Percentiles rank a stretch among this genome's conserved stretches.
Evolutionary conservation across 2,329 filamentous ascomycete species (phyloP).

Genomic region (Claviceps sorghi): DNA sequence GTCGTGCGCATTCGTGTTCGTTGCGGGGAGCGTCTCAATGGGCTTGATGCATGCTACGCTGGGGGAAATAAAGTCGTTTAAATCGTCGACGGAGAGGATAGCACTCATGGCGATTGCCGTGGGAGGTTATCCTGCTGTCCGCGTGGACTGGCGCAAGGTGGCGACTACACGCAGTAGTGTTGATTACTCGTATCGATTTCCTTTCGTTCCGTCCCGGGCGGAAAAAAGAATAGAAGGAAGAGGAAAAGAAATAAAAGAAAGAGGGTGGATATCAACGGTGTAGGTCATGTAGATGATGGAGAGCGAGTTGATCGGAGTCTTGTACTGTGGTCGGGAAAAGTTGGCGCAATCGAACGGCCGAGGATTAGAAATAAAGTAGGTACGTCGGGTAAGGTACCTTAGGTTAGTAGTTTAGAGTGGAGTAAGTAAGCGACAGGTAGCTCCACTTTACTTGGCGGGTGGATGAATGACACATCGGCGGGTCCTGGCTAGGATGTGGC

Average conservation of each 20-base stretch:
- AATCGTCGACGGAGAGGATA: constrained; percentile 88
- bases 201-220: no score
- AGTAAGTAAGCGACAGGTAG: neutral
- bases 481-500: neutral
- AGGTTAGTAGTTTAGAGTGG: neutral
- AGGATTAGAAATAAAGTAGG: neutral
- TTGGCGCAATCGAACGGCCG: neutral
- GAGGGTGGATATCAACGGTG: no score
- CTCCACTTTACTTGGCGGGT: neutral
- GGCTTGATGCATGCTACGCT: constrained; percentile 98
- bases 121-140: neutral
- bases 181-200: no score
- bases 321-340: neutral
- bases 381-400: no score
- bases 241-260: no score
- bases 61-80: constrained; percentile 98
- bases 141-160: neutral
- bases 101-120: constrained; percentile 59
- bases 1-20: constrained; percentile 16
- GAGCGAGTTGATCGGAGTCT: no score
- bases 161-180: neutral
- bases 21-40: constrained; percentile 71
- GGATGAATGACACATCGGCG: neutral
- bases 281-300: no score
- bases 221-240: no score